A percentile compares a stretch with the other conserved stretches of the same genome.
phyloP scores from a whole-genome alignment of 768 basidiomycete species.

The Tylopilus rubrobrunneus region DNA sequence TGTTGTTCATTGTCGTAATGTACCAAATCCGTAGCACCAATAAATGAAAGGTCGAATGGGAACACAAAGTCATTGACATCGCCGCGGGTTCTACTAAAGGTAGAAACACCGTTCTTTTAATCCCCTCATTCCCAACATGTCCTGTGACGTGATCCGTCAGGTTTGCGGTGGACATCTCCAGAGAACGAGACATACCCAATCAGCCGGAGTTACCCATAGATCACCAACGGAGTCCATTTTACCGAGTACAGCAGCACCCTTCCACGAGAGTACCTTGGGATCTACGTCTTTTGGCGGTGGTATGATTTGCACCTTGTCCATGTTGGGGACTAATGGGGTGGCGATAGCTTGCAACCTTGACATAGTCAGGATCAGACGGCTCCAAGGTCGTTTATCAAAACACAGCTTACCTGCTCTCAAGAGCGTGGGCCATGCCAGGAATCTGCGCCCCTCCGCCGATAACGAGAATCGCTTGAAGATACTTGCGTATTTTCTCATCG shows the following conservation, averaged over 20 bases:
- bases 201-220: slow-evolving; percentile 80
- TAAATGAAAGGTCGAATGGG: not conserved
- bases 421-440: slow-evolving; percentile 78
- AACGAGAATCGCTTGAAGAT: slow-evolving; percentile 82
- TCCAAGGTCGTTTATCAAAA: not conserved
- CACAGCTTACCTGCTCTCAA: slow-evolving; percentile 71
- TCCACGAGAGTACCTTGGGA: slow-evolving; percentile 88
- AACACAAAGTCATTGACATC: not conserved
- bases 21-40: not conserved
- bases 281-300: slow-evolving; percentile 95
- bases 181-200: slow-evolving; percentile 64
- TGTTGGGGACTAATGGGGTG: slow-evolving; percentile 73
- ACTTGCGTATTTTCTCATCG: slow-evolving; percentile 87
- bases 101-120: slow-evolving; percentile 81
- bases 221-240: slow-evolving; percentile 90
- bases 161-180: not conserved
- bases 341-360: slow-evolving; percentile 72
- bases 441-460: slow-evolving; percentile 81
- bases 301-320: slow-evolving; percentile 88
- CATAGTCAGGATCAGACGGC: slow-evolving; percentile 5
- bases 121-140: slow-evolving; percentile 74
- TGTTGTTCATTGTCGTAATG: slow-evolving; percentile 15
- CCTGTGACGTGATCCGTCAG: slow-evolving; percentile 39
- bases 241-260: slow-evolving; percentile 86
- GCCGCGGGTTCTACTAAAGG: slow-evolving; percentile 38